These are phyloP conservation scores for Paradendryphiella salina DNA, from an alignment of 2,329 filamentous ascomycete genomes.

Conservation along the genomic window DNA sequence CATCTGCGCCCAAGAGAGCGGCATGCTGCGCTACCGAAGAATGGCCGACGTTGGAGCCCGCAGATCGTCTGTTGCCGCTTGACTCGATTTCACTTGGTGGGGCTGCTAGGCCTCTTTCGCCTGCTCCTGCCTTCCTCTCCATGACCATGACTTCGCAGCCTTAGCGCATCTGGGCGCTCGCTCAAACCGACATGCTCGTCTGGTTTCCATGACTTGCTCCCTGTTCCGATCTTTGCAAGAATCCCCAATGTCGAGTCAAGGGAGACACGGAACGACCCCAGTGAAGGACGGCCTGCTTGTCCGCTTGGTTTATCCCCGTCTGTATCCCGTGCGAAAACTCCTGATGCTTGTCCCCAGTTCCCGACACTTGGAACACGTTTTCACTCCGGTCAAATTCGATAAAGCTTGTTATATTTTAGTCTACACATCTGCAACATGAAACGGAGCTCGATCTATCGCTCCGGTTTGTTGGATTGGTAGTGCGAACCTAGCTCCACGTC, in stretches of 20 bases:
- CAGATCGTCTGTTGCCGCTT: constrained; percentile 24
- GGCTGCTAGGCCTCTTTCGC: constrained; percentile 19
- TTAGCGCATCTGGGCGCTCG: constrained; percentile 17
- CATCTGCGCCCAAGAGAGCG: constrained; percentile 8
- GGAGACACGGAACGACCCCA: constrained; percentile 1
- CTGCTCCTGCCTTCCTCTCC: constrained; percentile 16
- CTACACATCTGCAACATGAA: constrained; percentile 22
- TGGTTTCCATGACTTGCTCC: constrained; percentile 10
- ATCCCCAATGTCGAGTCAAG: constrained; percentile 9
- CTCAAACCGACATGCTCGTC: constrained; percentile 13
- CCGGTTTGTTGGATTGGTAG: constrained; percentile 11
- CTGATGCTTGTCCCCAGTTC: constrained; percentile 18
- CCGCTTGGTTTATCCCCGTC: constrained; percentile 13
- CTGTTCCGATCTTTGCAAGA: constrained; percentile 4
- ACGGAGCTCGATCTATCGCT: constrained; percentile 19
- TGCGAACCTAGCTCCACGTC: constrained; percentile 11
- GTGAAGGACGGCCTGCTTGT: neutral
- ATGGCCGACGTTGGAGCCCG: constrained; percentile 31
- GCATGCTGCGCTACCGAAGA: constrained; percentile 35
- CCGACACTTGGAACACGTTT: constrained; percentile 18
- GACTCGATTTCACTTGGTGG: constrained; percentile 24
- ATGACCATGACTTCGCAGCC: constrained; percentile 11
- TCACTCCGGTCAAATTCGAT: constrained; percentile 28
- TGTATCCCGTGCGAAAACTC: constrained; percentile 8
- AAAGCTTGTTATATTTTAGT: constrained; percentile 36